phyloP scores from a whole-genome alignment of 306 rosid species.

The Fagus sylvatica region DNA sequence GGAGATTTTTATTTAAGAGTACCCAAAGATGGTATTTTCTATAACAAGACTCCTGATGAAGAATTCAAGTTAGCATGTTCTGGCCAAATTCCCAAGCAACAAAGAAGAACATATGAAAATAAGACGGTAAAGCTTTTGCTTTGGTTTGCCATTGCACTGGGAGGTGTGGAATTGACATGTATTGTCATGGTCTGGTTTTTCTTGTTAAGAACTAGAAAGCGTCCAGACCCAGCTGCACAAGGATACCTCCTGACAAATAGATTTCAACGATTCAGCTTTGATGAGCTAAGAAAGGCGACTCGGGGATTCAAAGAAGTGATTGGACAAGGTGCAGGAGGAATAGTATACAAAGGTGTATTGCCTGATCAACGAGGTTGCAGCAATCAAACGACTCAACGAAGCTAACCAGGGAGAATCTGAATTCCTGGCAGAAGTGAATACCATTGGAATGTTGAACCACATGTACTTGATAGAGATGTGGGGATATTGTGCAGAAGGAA shows the following conservation, averaged over 20 bases:
- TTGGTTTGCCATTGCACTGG: constrained; percentile 28
- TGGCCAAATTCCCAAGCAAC: not conserved
- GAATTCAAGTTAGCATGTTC: constrained; percentile 8
- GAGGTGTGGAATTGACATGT: constrained; percentile 29
- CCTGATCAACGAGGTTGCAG: constrained; percentile 26
- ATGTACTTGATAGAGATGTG: constrained; percentile 42
- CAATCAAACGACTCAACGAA: constrained; percentile 28
- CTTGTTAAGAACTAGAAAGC: not conserved
- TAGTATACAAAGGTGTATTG: constrained; percentile 31
- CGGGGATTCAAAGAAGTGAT: constrained; percentile 32
- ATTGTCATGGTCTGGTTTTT: constrained; percentile 13
- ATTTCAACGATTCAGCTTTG: constrained; percentile 29
- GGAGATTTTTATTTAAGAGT: constrained; percentile 32
- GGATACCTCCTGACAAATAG: constrained; percentile 24
- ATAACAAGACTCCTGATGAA: not conserved
- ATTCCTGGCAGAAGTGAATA: constrained; percentile 40
- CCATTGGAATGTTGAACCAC: constrained; percentile 35
- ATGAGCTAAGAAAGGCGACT: constrained; percentile 32
- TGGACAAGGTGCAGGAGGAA: constrained; percentile 38
- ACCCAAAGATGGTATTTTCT: not conserved
- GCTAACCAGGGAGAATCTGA: constrained; percentile 36
- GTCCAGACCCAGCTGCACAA: not conserved
- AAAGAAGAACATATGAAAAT: constrained; percentile 14
- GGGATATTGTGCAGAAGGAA: constrained; percentile 40
- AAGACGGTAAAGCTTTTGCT: constrained; percentile 15